These are phyloP conservation scores for Epichloe glyceriae DNA, from an alignment of 2,329 filamentous ascomycete genomes.

Conservation along the genomic window DNA sequence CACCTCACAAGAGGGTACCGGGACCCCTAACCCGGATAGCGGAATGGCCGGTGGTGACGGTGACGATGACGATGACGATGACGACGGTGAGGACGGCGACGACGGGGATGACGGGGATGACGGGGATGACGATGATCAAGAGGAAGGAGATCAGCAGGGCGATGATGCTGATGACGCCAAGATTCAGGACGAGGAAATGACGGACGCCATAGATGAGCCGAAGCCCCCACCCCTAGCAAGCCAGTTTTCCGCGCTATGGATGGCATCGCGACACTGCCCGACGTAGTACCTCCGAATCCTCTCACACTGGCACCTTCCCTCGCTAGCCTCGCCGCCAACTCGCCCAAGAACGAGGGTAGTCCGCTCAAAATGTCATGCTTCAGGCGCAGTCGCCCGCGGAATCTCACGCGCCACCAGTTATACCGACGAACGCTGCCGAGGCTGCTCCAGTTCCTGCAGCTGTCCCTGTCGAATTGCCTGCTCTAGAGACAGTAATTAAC, in stretches of 20 bases:
- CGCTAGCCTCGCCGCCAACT: conserved; percentile 13
- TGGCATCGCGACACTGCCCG: conserved; percentile 11
- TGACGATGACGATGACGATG: conserved; percentile 34
- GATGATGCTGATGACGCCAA: conserved; percentile 28
- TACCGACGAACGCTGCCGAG: background rate
- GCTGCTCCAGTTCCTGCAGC: background rate
- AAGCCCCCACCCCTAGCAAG: conserved; percentile 11
- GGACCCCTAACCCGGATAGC: conserved; percentile 32
- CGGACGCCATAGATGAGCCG: conserved; percentile 20
- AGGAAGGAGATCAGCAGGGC: conserved; percentile 33
- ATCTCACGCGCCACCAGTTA: conserved; percentile 7
- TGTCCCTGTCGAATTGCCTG: conserved; percentile 3
- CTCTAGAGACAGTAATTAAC: background rate
- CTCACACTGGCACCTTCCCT: conserved; percentile 20
- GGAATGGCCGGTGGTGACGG: conserved; percentile 41
- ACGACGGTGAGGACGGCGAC: conserved; percentile 30
- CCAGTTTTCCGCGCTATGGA: conserved; percentile 16
- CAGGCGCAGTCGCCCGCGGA: conserved; percentile 35
- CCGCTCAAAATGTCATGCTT: conserved; percentile 39
- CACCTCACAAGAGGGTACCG: conserved; percentile 31
- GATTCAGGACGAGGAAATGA: conserved; percentile 24
- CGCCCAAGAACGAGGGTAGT: conserved; percentile 33
- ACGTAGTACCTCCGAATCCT: conserved; percentile 15
- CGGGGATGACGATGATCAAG: conserved; percentile 34
- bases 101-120: conserved; percentile 36